Percentiles rank a stretch among this genome's conserved stretches.
These are phyloP conservation scores for Hypoxylon sp. DNA, from an alignment of 2,329 filamentous ascomycete genomes.

Conservation along the genomic window DNA sequence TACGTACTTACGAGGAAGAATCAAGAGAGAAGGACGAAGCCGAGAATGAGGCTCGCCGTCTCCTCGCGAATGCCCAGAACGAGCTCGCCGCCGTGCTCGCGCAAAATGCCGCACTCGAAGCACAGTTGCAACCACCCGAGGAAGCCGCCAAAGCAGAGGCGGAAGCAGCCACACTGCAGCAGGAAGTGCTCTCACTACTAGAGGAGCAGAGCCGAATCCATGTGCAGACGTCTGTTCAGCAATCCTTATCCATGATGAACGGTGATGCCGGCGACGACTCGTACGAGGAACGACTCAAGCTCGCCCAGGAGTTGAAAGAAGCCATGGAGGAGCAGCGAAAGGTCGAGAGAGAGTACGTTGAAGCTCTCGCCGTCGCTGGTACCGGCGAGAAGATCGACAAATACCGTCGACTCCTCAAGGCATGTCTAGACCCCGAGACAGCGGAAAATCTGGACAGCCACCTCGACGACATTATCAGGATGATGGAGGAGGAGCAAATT, in stretches of 20 bases:
- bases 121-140: constrained; percentile 67
- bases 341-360: constrained; percentile 76
- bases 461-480: constrained; percentile 69
- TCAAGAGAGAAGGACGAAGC: constrained; percentile 78
- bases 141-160: constrained; percentile 62
- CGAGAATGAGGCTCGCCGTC: constrained; percentile 74
- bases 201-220: constrained; percentile 66
- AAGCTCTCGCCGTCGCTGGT: constrained; percentile 75
- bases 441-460: constrained; percentile 76
- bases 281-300: constrained; percentile 66
- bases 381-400: constrained; percentile 79
- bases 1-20: constrained; percentile 79
- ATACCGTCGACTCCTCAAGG: constrained; percentile 76
- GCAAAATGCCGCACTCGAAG: constrained; percentile 69
- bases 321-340: constrained; percentile 70
- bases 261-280: constrained; percentile 62
- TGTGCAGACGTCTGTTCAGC: constrained; percentile 65
- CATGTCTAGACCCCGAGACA: constrained; percentile 75
- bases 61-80: constrained; percentile 74
- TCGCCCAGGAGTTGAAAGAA: constrained; percentile 69
- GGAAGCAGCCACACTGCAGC: constrained; percentile 64
- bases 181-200: constrained; percentile 63
- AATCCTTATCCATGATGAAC: constrained; percentile 63
- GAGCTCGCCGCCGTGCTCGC: constrained; percentile 73
- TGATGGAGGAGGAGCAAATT: constrained; percentile 73